These are phyloP conservation scores for Penicillium corylophilum DNA, from an alignment of 2,329 filamentous ascomycete species.

Conservation along the genomic window DNA sequence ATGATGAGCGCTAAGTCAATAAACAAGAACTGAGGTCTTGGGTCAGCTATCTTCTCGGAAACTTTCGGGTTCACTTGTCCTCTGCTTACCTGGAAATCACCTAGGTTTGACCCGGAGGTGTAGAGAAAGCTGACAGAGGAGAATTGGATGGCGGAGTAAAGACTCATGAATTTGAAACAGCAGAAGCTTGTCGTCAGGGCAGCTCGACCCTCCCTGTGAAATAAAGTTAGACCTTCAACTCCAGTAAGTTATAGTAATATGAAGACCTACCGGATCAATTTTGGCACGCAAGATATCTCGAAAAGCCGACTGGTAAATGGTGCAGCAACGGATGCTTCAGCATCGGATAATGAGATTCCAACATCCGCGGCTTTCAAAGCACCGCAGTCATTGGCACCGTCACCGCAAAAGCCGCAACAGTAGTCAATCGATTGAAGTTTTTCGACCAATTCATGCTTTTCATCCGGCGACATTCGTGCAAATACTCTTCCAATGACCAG, in stretches of 20 bases:
- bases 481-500: slow-evolving; percentile 90
- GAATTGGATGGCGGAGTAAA: slow-evolving; percentile 99
- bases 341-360: slow-evolving; percentile 93
- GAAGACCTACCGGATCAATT: slow-evolving; percentile 70
- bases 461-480: slow-evolving; percentile 97
- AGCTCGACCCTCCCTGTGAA: slow-evolving; percentile 76
- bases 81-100: slow-evolving; percentile 75
- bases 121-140: slow-evolving; percentile 96
- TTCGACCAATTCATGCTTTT: slow-evolving; percentile 96
- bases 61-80: not conserved
- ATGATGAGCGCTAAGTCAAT: slow-evolving; percentile 91
- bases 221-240: slow-evolving; percentile 15
- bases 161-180: slow-evolving; percentile 99
- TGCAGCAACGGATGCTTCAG: slow-evolving; percentile 95
- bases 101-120: slow-evolving; percentile 86
- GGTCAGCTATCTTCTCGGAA: slow-evolving; percentile 1
- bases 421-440: slow-evolving; percentile 96
- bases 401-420: slow-evolving; percentile 92
- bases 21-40: slow-evolving; percentile 68
- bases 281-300: slow-evolving; percentile 91
- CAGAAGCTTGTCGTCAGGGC: slow-evolving; percentile 97
- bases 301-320: slow-evolving; percentile 95
- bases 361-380: slow-evolving; percentile 96
- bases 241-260: not conserved
- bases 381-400: slow-evolving; percentile 96